phyloP scores from a whole-genome alignment of 768 basidiomycete genomes.

The Collybiopsis luxurians region DNA sequence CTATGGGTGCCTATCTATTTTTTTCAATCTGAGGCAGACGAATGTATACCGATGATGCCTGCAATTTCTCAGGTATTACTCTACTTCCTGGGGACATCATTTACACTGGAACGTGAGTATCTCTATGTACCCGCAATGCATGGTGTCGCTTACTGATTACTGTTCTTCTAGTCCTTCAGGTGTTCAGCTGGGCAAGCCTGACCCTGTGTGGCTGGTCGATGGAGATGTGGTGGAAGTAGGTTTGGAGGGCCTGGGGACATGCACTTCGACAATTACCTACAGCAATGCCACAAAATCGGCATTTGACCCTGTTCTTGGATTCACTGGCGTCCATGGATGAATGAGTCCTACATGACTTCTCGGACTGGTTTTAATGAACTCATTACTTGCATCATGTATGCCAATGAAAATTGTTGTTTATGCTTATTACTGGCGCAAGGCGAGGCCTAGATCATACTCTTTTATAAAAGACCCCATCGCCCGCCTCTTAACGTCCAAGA shows the following conservation, averaged over 20 bases:
- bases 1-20: slow-evolving; percentile 28
- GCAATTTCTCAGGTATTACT: slow-evolving; percentile 19
- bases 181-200: slow-evolving; percentile 28
- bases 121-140: background rate
- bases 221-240: slow-evolving; percentile 39
- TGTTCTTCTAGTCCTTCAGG: slow-evolving; percentile 27
- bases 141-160: background rate
- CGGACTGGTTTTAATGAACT: too few relatives aligned
- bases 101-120: slow-evolving; percentile 39
- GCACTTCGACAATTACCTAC: slow-evolving; percentile 24
- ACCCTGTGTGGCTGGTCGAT: slow-evolving; percentile 32
- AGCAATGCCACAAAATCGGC: background rate
- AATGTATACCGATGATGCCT: too few relatives aligned
- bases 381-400: background rate
- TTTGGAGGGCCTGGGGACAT: slow-evolving; percentile 35
- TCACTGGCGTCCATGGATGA: background rate
- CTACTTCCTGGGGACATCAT: slow-evolving; percentile 40
- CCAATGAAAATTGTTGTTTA: too few relatives aligned
- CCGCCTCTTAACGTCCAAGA: too few relatives aligned
- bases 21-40: too few relatives aligned
- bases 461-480: too few relatives aligned
- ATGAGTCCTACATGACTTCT: too few relatives aligned
- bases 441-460: too few relatives aligned
- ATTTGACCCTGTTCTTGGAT: slow-evolving; percentile 5
- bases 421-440: too few relatives aligned